These are phyloP conservation scores for Candida hungchunana DNA, from an alignment of 805 yeast genomes.

Conservation along the genomic window DNA sequence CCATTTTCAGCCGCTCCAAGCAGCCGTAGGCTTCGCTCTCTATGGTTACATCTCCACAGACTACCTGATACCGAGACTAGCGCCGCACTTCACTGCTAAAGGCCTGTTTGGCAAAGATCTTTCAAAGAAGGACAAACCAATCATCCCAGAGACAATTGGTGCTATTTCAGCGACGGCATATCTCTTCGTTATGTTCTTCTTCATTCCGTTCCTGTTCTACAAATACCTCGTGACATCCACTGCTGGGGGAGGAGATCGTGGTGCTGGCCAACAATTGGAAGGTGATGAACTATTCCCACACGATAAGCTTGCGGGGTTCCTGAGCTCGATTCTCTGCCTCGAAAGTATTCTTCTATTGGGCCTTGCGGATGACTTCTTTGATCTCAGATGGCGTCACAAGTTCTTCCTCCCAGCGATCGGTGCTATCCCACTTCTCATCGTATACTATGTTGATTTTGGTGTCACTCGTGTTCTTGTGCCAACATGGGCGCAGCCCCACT, in stretches of 20 bases:
- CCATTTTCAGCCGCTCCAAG: constrained; percentile 22
- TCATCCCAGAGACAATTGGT: constrained; percentile 91
- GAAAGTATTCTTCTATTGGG: constrained; percentile 85
- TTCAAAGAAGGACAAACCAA: constrained; percentile 69
- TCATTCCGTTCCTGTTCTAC: constrained; percentile 85
- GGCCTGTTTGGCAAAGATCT: constrained; percentile 87
- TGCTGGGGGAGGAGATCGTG: constrained; percentile 57
- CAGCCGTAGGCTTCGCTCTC: constrained; percentile 64
- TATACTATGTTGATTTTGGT: constrained; percentile 91
- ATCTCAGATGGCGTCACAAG: constrained; percentile 96
- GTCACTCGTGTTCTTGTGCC: constrained; percentile 87
- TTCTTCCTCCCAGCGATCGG: constrained; percentile 94
- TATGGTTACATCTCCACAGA: constrained; percentile 61
- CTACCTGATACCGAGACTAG: constrained; percentile 63
- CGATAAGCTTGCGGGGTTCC: constrained; percentile 75
- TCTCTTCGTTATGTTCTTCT: constrained; percentile 72
- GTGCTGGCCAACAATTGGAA: constrained; percentile 28
- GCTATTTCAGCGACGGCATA: constrained; percentile 80
- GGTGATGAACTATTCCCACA: constrained; percentile 57
- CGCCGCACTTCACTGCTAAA: constrained; percentile 60
- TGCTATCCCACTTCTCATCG: constrained; percentile 83
- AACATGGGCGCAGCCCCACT: constrained; percentile 43
- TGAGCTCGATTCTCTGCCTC: constrained; percentile 78
- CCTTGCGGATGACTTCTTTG: constrained; percentile 90
- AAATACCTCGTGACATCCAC: constrained; percentile 60